phyloP scores from a whole-genome alignment of 2,329 filamentous ascomycete species.

The Moelleriella libera region DNA sequence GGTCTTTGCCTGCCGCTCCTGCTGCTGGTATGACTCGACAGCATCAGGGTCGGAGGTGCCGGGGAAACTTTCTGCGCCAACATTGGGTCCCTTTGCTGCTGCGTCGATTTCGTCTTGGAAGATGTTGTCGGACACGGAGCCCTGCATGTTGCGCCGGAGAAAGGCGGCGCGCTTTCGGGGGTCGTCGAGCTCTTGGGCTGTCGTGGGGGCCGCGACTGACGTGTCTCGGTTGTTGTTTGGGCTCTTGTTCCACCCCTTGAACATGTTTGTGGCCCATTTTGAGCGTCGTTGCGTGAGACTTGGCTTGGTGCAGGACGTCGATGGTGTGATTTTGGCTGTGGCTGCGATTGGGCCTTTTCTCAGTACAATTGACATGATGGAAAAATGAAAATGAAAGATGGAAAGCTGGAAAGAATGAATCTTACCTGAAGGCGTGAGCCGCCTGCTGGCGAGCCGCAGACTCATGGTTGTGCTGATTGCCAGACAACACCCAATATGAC shows the following conservation, averaged over 20 bases:
- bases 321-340: not conserved
- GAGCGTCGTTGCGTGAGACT: slow-evolving; percentile 17
- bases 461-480: slow-evolving; percentile 34
- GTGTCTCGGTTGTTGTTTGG: slow-evolving; percentile 9
- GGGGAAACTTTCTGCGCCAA: slow-evolving; percentile 5
- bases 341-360: not conserved
- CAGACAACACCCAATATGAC: not conserved
- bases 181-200: slow-evolving; percentile 22
- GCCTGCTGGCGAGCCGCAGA: slow-evolving; percentile 47
- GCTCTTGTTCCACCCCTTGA: slow-evolving; percentile 21
- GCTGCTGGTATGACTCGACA: slow-evolving; percentile 6
- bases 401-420: slow-evolving; percentile 3
- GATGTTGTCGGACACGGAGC: slow-evolving; percentile 39
- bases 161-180: slow-evolving; percentile 27
- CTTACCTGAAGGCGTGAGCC: slow-evolving; percentile 46
- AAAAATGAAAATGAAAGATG: slow-evolving; percentile 2
- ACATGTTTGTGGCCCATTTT: slow-evolving; percentile 27
- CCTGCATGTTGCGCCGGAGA: slow-evolving; percentile 22
- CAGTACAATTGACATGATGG: not conserved
- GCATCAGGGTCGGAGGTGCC: slow-evolving; percentile 4
- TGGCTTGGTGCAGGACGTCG: not conserved
- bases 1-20: slow-evolving; percentile 13
- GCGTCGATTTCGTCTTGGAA: slow-evolving; percentile 45
- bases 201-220: slow-evolving; percentile 13
- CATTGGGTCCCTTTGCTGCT: slow-evolving; percentile 7